Percentiles rank a stretch among this genome's conserved stretches.
Conservation (phyloP, 352 stramenopile genomes). For the Pythium graminicola region DNA sequence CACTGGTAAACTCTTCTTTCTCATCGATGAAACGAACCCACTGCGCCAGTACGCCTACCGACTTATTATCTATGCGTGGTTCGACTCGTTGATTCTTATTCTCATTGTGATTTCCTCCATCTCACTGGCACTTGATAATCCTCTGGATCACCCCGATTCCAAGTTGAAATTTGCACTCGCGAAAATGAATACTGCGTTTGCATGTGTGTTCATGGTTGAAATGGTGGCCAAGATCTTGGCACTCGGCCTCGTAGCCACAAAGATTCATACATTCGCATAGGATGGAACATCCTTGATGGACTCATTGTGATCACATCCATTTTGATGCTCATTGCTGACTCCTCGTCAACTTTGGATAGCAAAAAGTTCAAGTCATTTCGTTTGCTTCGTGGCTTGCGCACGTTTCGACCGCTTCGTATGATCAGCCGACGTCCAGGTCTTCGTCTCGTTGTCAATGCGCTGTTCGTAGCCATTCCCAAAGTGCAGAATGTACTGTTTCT, state of each 20-base stretch:
- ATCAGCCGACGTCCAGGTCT: conserved; percentile 72
- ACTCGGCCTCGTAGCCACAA: conserved; percentile 61
- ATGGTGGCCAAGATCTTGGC: conserved; percentile 83
- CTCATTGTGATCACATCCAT: conserved; percentile 31
- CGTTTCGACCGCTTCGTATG: conserved; percentile 77
- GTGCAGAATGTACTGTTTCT: conserved; percentile 85
- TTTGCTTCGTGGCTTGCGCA: conserved; percentile 69
- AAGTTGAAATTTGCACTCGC: conserved; percentile 46
- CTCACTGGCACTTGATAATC: conserved; percentile 70
- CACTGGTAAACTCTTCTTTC: neutral
- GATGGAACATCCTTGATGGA: conserved; percentile 91
- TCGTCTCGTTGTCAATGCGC: conserved; percentile 66
- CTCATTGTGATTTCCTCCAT: conserved; percentile 71
- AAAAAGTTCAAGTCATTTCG: conserved; percentile 45
- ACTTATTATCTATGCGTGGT: conserved; percentile 33
- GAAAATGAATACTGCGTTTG: conserved; percentile 59
- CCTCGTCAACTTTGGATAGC: neutral
- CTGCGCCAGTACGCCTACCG: neutral
- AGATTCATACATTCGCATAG: conserved; percentile 73
- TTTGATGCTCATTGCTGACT: neutral
- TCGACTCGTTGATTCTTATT: conserved; percentile 67
- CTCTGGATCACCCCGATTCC: conserved; percentile 40
- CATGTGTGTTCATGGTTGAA: conserved; percentile 83
- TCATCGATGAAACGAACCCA: conserved; percentile 8
- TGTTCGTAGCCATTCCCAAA: conserved; percentile 70